Percentiles rank a stretch among this genome's conserved stretches.
phyloP scores from a whole-genome alignment of 1,284 basidiomycete species.

The Ustilago curta region DNA sequence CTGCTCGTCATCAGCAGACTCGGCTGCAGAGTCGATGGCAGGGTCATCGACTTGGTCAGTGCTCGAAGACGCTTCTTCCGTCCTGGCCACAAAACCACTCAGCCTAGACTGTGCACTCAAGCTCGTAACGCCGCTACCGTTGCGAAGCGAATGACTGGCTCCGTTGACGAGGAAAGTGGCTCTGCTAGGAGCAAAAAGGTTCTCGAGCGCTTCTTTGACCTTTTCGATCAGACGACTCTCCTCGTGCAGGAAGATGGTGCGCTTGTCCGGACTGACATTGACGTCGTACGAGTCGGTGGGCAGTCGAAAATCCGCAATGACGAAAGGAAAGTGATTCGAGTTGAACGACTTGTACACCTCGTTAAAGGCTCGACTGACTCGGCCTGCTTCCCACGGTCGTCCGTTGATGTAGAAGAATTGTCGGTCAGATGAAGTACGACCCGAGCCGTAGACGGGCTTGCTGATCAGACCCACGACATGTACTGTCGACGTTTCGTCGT shows the following conservation, averaged over 20 bases:
- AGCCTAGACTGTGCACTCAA: constrained; percentile 26
- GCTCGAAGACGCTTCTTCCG: background rate
- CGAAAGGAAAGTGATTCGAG: constrained; percentile 74
- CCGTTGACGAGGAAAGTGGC: constrained; percentile 74
- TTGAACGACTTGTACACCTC: constrained; percentile 66
- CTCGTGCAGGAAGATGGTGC: constrained; percentile 90
- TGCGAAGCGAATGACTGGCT: constrained; percentile 36
- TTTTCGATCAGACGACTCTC: constrained; percentile 81
- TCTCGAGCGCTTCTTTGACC: constrained; percentile 75
- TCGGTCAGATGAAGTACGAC: constrained; percentile 77
- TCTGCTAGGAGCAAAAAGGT: constrained; percentile 76
- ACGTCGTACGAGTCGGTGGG: constrained; percentile 89
- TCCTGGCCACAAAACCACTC: constrained; percentile 3
- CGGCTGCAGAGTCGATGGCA: background rate
- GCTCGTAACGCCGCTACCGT: constrained; percentile 13
- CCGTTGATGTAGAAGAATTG: constrained; percentile 97
- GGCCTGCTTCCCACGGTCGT: constrained; percentile 79
- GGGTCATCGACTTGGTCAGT: background rate
- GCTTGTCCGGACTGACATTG: constrained; percentile 96
- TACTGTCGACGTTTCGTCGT: constrained; percentile 69
- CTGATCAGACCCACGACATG: constrained; percentile 81
- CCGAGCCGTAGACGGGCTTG: constrained; percentile 79
- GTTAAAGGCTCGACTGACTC: constrained; percentile 59
- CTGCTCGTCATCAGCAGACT: constrained; percentile 48
- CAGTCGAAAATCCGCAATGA: constrained; percentile 84